Percentiles rank a stretch among this genome's conserved stretches.
Conservation (phyloP, 176 grass and related monocot genomes). For the Ensete glaucum region DNA sequence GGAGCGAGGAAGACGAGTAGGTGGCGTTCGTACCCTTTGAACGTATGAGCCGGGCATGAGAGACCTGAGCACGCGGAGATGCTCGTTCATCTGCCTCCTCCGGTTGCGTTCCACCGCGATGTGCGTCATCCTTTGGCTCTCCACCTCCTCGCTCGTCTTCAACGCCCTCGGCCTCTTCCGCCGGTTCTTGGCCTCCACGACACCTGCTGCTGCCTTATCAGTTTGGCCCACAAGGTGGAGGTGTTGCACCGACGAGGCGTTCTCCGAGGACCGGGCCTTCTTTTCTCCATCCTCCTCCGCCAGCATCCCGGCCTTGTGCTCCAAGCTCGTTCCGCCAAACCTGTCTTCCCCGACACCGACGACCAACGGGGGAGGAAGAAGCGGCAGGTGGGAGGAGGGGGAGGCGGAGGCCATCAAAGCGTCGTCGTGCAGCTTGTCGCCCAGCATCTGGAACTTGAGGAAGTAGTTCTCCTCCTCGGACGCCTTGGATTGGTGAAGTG, state of each 20-base stretch:
- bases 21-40: neutral
- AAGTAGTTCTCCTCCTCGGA: constrained; percentile 40
- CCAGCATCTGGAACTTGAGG: constrained; percentile 38
- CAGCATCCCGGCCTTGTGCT: too few relatives aligned
- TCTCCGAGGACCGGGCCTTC: constrained; percentile 33
- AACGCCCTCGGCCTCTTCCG: constrained; percentile 48
- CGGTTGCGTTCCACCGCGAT: constrained; percentile 18
- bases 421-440: constrained; percentile 6
- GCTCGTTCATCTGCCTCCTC: constrained; percentile 15
- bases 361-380: neutral
- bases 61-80: constrained; percentile 11
- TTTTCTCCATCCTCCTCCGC: constrained; percentile 24
- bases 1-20: neutral
- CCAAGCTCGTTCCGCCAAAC: too few relatives aligned
- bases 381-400: neutral
- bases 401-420: neutral
- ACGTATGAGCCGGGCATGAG: constrained; percentile 15
- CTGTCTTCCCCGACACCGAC: neutral
- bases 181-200: constrained; percentile 38
- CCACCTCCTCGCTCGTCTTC: constrained; percentile 19
- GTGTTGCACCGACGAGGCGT: constrained; percentile 37
- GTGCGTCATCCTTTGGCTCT: constrained; percentile 18
- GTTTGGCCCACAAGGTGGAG: neutral
- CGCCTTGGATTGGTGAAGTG: constrained; percentile 47
- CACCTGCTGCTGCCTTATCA: constrained; percentile 17